Conservation (phyloP, 208 protist genomes). For the Wallacemonas collosoma region DNA sequence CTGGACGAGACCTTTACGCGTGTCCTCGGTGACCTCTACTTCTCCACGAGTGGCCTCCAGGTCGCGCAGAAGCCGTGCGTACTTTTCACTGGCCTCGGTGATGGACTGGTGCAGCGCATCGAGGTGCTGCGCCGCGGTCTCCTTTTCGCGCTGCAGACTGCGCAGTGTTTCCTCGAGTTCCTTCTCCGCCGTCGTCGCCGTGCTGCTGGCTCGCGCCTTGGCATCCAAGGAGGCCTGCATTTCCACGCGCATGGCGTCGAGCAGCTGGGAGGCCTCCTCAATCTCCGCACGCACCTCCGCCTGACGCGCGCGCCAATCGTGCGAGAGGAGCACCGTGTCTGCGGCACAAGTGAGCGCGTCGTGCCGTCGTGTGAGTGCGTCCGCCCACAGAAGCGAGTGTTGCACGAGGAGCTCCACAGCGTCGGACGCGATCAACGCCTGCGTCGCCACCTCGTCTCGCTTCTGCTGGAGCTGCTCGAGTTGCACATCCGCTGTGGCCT, state of each 20-base stretch:
- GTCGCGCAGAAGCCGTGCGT: not conserved
- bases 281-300: not conserved
- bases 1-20: not conserved
- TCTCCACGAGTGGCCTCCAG: not conserved
- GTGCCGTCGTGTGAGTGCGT: not conserved
- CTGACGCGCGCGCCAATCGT: not conserved
- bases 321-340: not conserved
- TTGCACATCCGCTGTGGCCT: not conserved
- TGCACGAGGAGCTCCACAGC: not conserved
- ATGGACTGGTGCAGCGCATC: constrained; percentile 2
- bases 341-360: not conserved
- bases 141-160: not conserved
- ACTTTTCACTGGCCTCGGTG: constrained; percentile 7
- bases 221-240: not conserved
- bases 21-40: not conserved
- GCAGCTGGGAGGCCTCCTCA: constrained; percentile 3
- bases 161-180: not conserved
- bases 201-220: not conserved
- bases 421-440: not conserved
- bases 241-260: not conserved
- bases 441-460: not conserved
- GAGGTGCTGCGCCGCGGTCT: constrained; percentile 5
- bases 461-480: not conserved
- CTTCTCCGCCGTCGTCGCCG: not conserved
- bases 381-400: not conserved